Evolutionary conservation across 2,329 filamentous ascomycete species (phyloP), one percentile per base, ranked within the genome.

Genomic region (Diaporthe sp.): DNA sequence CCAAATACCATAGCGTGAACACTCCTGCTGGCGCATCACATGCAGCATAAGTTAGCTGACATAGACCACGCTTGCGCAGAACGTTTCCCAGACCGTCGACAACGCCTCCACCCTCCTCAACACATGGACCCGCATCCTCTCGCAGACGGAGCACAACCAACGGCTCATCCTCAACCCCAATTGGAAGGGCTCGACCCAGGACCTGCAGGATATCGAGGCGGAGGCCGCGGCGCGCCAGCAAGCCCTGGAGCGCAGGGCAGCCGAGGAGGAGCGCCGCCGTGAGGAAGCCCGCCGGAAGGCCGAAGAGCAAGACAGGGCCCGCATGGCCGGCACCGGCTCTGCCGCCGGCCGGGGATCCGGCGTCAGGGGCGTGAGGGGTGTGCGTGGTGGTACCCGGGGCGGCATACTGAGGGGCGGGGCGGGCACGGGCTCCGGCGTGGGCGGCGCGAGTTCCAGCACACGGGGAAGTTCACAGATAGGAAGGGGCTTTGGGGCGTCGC

Each of bases 81-180:
- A 94, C 34, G 96, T 98, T 49, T 94, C 94, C 72, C 90, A 90
- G 77, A 98, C 97, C 4, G 95, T 98, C 57, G 90, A 90, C 79
- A 96, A 96, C 73, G 95, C 97, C 4, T 97, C 96, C 19, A 94
- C 94, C 1, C 90, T 99, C 19, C 92, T 99, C 44, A 95, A 97
- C 80, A 98, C 96, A 22, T 99, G 96, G 96, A 98, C 95, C 12
- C 93, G 95, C 71, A 98, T 99, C 79, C 90, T 99, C 17, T 97
- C 95, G 9, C 97, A 99, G 84, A 98, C 97, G 6, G 97, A 99
- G 85, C 97, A 99, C 85, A 98, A 98, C 82, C 96, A 98, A 84
- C 92, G 97, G 34, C 88, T 99, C 70, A 93, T 99, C 60, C 89
- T 98, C 61, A 94, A 98, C 81, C 94, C 95, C 2, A 88, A 92